phyloP scores from a whole-genome alignment of 495 filamentous ascomycete genomes.

The Penicillium atrosanguineum region DNA sequence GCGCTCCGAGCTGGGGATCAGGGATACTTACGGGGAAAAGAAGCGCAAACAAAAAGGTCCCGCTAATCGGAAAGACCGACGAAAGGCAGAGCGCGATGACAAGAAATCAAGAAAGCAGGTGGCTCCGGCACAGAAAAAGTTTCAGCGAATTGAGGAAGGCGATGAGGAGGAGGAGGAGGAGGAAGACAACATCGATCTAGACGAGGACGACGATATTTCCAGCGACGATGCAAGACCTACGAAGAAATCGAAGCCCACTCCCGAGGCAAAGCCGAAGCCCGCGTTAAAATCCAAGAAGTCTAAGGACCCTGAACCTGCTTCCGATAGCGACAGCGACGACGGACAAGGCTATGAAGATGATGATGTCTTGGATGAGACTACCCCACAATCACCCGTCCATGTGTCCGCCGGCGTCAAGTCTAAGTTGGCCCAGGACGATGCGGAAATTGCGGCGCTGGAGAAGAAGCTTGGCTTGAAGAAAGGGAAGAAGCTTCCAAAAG shows the following conservation, averaged over 20 bases:
- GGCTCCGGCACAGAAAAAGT: constrained; percentile 17
- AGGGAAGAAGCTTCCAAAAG: constrained; percentile 69
- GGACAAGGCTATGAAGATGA: constrained; percentile 14
- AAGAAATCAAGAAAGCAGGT: constrained; percentile 48
- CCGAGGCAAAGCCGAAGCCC: constrained; percentile 7
- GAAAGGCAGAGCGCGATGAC: constrained; percentile 54
- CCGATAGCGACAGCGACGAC: constrained; percentile 18
- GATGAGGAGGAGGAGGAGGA: constrained; percentile 26
- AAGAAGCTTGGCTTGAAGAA: constrained; percentile 83
- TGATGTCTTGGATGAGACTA: constrained; percentile 21
- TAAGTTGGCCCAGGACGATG: constrained; percentile 69
- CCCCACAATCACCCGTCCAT: constrained; percentile 2
- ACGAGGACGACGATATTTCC: constrained; percentile 22
- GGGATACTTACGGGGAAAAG: constrained; percentile 39
- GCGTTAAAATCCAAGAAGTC: constrained; percentile 14
- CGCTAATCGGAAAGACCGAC: constrained; percentile 57
- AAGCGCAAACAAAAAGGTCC: constrained; percentile 40
- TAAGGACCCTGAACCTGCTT: not conserved
- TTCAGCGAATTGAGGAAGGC: constrained; percentile 7
- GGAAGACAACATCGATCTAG: constrained; percentile 26
- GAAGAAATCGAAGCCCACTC: constrained; percentile 3
- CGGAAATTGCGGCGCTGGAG: constrained; percentile 84
- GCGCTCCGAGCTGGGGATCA: constrained; percentile 55
- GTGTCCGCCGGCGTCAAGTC: constrained; percentile 60
- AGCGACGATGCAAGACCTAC: constrained; percentile 8